Conservation (phyloP, 1,284 basidiomycete genomes). For the Moesziomyces sp. region DNA sequence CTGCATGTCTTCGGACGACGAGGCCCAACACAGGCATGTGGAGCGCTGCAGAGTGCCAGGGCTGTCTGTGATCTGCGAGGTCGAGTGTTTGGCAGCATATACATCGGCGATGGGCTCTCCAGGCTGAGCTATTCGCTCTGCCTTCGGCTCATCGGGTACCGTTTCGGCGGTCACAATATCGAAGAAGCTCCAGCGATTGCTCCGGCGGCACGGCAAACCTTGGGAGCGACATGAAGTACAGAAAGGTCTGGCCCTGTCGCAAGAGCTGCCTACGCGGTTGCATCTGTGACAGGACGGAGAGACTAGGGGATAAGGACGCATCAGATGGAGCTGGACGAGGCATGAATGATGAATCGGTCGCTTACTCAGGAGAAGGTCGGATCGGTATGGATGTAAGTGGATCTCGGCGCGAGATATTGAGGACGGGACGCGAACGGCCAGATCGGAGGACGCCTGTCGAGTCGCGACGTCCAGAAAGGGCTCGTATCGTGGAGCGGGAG, state of each 20-base stretch:
- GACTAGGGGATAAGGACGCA: neutral
- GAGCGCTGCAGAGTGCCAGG: neutral
- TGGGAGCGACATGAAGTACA: neutral
- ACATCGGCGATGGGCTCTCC: neutral
- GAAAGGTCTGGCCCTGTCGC: slow-evolving; percentile 6
- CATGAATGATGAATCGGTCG: too few species aligned
- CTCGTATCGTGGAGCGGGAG: neutral
- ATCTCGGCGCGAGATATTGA: slow-evolving; percentile 5
- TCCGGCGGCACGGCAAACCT: neutral
- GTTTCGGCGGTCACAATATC: slow-evolving; percentile 1
- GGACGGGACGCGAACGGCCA: neutral
- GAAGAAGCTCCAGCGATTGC: slow-evolving; percentile 1
- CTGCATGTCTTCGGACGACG: neutral
- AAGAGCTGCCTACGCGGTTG: neutral
- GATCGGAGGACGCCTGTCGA: slow-evolving; percentile 1
- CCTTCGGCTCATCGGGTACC: neutral
- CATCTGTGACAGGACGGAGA: slow-evolving; percentile 7
- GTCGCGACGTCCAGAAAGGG: slow-evolving; percentile 8
- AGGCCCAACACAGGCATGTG: neutral
- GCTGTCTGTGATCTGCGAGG: neutral
- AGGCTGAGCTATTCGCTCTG: neutral
- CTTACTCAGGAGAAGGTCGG: slow-evolving; percentile 16
- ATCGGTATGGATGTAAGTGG: neutral
- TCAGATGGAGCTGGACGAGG: neutral
- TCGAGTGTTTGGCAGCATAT: neutral